Conservation (phyloP, 768 basidiomycete species). For the Termitomyces sp. region DNA sequence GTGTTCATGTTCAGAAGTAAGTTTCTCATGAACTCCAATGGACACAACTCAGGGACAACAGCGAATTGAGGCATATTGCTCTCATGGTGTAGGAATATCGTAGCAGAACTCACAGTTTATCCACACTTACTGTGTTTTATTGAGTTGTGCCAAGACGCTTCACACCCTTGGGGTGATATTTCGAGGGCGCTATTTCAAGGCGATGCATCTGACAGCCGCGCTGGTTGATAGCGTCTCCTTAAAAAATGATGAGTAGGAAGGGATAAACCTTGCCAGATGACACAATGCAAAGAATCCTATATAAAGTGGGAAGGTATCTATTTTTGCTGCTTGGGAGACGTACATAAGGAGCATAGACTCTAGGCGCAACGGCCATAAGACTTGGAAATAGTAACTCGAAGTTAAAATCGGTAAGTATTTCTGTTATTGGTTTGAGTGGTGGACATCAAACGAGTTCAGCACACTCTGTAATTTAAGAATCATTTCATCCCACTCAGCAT, state of each 20-base stretch:
- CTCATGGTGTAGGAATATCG: constrained; percentile 39
- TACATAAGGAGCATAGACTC: constrained; percentile 22
- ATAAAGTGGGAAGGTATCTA: background rate
- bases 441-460: constrained; percentile 55
- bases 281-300: constrained; percentile 19
- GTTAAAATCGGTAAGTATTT: background rate
- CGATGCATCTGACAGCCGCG: constrained; percentile 25
- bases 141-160: constrained; percentile 36
- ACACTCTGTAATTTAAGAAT: constrained; percentile 80
- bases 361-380: background rate
- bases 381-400: background rate
- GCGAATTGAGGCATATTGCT: constrained; percentile 80
- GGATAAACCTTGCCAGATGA: constrained; percentile 35
- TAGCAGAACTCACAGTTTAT: background rate
- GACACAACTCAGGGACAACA: constrained; percentile 23
- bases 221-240: constrained; percentile 31
- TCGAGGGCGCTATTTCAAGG: constrained; percentile 32
- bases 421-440: background rate
- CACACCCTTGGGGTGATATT: constrained; percentile 37
- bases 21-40: constrained; percentile 18
- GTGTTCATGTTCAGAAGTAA: constrained; percentile 83
- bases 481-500: constrained; percentile 95
- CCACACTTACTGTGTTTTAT: background rate
- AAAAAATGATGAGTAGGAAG: constrained; percentile 22
- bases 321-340: constrained; percentile 6